These are phyloP conservation scores for Trichophyton simii DNA, from an alignment of 2,329 filamentous ascomycete species.

Conservation along the genomic window DNA sequence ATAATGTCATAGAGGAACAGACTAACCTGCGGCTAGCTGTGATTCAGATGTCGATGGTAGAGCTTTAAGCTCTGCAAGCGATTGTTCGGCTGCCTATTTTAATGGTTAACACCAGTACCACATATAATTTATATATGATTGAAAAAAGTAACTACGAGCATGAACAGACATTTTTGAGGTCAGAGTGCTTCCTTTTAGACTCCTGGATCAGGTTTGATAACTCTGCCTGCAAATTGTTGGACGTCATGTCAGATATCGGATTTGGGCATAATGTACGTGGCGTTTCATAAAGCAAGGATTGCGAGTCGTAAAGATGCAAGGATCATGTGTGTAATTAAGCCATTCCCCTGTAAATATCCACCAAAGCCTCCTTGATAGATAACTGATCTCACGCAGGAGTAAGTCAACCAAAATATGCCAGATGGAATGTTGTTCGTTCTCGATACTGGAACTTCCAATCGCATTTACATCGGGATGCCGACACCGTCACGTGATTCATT, in stretches of 20 bases:
- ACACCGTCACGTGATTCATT: not conserved
- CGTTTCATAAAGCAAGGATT: not conserved
- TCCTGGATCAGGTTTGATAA: conserved; percentile 85
- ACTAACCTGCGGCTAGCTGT: conserved; percentile 56
- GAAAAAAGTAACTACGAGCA: not conserved
- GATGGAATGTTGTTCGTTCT: not conserved
- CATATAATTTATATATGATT: not conserved
- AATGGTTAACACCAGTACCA: not conserved
- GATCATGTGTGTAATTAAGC: not conserved
- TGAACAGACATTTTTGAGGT: conserved; percentile 55
- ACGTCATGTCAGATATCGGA: conserved; percentile 58
- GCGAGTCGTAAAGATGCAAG: not conserved
- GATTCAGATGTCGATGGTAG: conserved; percentile 63
- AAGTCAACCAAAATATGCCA: not conserved
- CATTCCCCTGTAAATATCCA: not conserved
- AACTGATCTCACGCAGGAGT: not conserved
- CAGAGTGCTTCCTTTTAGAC: conserved; percentile 86
- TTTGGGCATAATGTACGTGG: conserved; percentile 5
- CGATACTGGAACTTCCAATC: not conserved
- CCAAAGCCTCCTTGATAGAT: not conserved
- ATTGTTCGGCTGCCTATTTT: conserved; percentile 74
- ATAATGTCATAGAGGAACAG: conserved; percentile 7
- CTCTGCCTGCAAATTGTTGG: conserved; percentile 78
- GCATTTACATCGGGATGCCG: not conserved
- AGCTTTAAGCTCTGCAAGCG: conserved; percentile 73